Evolutionary conservation across 2,329 filamentous ascomycete species (phyloP).

Genomic region (Fusarium devonianum): DNA sequence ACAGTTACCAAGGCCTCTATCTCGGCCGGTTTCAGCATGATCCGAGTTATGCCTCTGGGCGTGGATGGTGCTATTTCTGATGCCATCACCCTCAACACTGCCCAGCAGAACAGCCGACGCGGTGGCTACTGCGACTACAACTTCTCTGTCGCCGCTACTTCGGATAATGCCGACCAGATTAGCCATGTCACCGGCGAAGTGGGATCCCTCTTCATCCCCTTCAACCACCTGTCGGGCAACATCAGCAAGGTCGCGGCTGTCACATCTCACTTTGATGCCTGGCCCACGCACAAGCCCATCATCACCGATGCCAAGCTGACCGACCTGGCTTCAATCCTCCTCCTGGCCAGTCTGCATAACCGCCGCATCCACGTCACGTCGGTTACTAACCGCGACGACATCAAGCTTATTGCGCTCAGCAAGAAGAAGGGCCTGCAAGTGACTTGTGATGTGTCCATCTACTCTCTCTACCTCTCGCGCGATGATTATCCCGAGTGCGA

Average conservation of each 20-base stretch:
- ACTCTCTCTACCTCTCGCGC: constrained; percentile 77
- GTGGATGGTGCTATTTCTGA: constrained; percentile 77
- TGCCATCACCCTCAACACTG: constrained; percentile 72
- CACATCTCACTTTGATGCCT: constrained; percentile 78
- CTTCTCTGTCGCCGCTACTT: constrained; percentile 77
- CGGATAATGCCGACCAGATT: constrained; percentile 76
- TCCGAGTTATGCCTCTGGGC: constrained; percentile 79
- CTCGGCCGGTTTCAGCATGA: constrained; percentile 79
- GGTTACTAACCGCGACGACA: constrained; percentile 81
- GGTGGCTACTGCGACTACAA: constrained; percentile 81
- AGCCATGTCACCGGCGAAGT: constrained; percentile 75
- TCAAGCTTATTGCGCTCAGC: constrained; percentile 76
- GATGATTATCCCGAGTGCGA: constrained; percentile 72
- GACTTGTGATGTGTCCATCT: constrained; percentile 83
- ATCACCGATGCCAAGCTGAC: constrained; percentile 82
- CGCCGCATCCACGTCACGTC: constrained; percentile 82
- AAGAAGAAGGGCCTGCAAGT: constrained; percentile 84
- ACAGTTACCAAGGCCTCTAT: constrained; percentile 76
- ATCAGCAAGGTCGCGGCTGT: constrained; percentile 85
- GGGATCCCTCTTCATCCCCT: constrained; percentile 82
- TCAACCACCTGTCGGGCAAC: constrained; percentile 82
- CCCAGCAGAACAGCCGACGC: constrained; percentile 73
- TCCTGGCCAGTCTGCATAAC: constrained; percentile 79
- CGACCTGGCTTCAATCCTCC: constrained; percentile 79
- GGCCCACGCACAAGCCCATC: constrained; percentile 80